Base-by-base conservation (phyloP, 179 eudicot species). In the Camellia oleifera region DNA sequence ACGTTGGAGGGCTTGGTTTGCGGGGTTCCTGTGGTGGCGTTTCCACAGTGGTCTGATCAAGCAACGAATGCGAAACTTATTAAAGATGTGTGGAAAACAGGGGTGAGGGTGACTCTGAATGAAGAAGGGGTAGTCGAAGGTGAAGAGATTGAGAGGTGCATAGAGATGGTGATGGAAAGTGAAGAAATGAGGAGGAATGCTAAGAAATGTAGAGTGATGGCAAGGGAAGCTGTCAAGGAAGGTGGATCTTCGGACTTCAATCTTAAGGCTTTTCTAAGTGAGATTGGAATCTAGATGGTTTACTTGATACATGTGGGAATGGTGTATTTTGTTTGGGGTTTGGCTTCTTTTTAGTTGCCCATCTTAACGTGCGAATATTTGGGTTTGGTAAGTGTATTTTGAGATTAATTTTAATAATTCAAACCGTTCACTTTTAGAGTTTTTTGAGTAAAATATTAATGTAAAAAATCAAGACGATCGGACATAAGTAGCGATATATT, bases 191-290 rank as follows among this genome's bases (percentile, higher is more conserved):
- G 75, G 18, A 74, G 17, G 11, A 79, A 85, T 80, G 88, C 85
- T 7, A 14, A 50, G 65, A 82, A 82, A 69, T 82, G 83, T 83
- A 80, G 73, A 26, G 74, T 45, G 7, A 67, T 82, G 73, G 81
- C 82, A 2, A 71, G 71, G 42, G 85, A 82, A 62, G 83, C 76
- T 23, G 20, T 20, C 62, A 52, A 40, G 20, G 82, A 81, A 62
- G 79, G 81, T 56, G 87, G 84, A 48, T 81, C 80, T 13, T 81
- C 82, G 2, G 63, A 81, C 50, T 52, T 15, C 44, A 84, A 84
- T 79, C 77, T 84, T 1, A 78, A 71, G 44, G 80, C 75, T n/a
- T 84, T 84, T 61, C 65, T 61, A 5, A 1, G 8, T n/a, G 65
- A 61, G 20, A 7, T 61, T 17, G 23, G 65, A 61, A n/a, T n/a